Evolutionary conservation across 2,329 filamentous ascomycete genomes (phyloP), one percentile per base, ranked within the genome.

Genomic region (Ophiostoma piceae): DNA sequence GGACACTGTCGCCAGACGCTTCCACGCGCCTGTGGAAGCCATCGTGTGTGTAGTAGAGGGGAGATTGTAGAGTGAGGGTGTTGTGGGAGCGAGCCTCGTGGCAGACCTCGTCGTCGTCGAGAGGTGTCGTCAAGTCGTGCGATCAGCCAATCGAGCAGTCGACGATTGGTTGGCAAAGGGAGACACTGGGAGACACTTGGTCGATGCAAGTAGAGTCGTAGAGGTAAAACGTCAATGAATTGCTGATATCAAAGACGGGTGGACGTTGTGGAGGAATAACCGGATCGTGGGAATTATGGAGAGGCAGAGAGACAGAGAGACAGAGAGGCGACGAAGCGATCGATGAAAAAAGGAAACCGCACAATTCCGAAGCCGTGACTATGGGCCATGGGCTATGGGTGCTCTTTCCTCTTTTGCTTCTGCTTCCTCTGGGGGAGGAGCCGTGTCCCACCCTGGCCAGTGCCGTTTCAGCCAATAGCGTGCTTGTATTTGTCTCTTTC

Each of bases 311-410:
- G 68, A 47, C 43, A 67, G 35, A 47, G 57, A 67, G 43, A 37
- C 22, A 32, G 51, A 66, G 29, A 69, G 2, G 8, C 16, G 19
- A n/a, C 16, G 43, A 47, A 7, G 43, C 43, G 43, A 47, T 47
- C 68, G 22, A 66, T 70, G 60, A 70, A 70, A 67, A 69, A 60
- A 66, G 47, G 68, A 70, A 71, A 73, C 72, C 72, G 72, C 72
- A 73, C 72, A 73, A 72, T 73, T 71, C 72, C 72, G 72, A 73
- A 7, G 66, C 68, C 68, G 60, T 64, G 29, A 65, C 35, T 66
- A 54, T 29, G 32, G 37, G 9, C 51, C 35, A 29, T 35, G n/a
- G 64, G 62, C 32, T 12, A 41, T 7, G 7, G 51, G n/a, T 47
- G 16, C 43, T 47, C 43, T 47, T 47, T 47, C 43, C 43, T n/a